Conservation (phyloP, 441 rosid species). For the Adansonia gregorii region DNA sequence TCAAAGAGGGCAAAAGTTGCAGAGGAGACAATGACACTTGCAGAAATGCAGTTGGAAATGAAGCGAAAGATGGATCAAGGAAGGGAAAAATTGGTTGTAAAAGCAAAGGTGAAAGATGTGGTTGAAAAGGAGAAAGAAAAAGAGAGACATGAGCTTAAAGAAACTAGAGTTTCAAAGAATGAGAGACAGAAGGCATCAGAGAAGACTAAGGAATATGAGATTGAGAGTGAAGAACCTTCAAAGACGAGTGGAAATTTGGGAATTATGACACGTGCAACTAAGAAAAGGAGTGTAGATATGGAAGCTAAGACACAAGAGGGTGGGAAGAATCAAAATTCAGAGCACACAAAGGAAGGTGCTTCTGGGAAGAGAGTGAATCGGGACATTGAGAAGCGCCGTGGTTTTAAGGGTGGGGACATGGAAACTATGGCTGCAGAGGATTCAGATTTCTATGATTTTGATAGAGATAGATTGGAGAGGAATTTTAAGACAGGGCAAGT, state of each 20-base stretch:
- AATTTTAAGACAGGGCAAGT: constrained; percentile 85
- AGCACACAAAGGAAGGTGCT: constrained; percentile 27
- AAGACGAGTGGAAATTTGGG: constrained; percentile 23
- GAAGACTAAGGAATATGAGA: constrained; percentile 35
- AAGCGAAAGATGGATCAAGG: constrained; percentile 42
- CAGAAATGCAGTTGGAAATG: constrained; percentile 63
- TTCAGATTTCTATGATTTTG: constrained; percentile 65
- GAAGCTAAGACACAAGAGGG: constrained; percentile 33
- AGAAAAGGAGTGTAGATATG: constrained; percentile 36
- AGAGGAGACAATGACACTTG: constrained; percentile 76
- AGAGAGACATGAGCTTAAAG: constrained; percentile 23
- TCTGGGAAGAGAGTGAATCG: constrained; percentile 32
- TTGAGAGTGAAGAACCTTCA: constrained; percentile 27
- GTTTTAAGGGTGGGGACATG: constrained; percentile 34
- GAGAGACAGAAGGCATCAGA: constrained; percentile 23
- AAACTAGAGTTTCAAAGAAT: constrained; percentile 30
- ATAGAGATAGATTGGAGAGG: constrained; percentile 61
- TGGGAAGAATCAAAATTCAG: constrained; percentile 36
- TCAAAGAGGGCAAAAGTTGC: constrained; percentile 36
- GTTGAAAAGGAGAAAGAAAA: constrained; percentile 22
- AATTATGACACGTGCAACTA: constrained; percentile 26
- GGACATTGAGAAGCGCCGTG: constrained; percentile 28
- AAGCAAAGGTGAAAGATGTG: constrained; percentile 27
- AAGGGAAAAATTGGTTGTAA: constrained; percentile 40
- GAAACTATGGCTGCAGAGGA: constrained; percentile 47